Percentiles rank a stretch among this genome's conserved stretches.
These are phyloP conservation scores for Populus hybrid DNA, from an alignment of 441 rosid genomes.

Conservation along the genomic window DNA sequence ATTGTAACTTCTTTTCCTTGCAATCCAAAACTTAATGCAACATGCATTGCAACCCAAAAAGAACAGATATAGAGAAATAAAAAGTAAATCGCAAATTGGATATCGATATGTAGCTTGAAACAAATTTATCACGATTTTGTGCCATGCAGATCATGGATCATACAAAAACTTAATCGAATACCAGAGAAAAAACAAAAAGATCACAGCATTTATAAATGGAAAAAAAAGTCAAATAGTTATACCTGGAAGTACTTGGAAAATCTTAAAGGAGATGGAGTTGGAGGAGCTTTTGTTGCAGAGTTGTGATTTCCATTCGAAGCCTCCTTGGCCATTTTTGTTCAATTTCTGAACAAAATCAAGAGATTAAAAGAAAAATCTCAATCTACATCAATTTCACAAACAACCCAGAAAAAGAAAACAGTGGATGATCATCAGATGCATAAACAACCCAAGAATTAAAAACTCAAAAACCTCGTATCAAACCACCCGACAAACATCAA, in stretches of 20 bases:
- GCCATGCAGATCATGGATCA: background rate
- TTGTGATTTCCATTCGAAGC: conserved; percentile 47
- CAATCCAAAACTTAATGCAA: background rate
- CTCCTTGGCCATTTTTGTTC: conserved; percentile 57
- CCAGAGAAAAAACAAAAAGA: background rate
- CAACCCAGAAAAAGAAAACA: background rate
- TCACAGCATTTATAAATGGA: background rate
- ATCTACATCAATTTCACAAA: conserved; percentile 4
- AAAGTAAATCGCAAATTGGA: background rate
- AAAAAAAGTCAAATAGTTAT: background rate
- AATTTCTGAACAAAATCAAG: conserved; percentile 17
- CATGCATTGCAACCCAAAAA: background rate
- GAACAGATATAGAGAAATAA: too few relatives aligned
- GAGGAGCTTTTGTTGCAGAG: conserved; percentile 65
- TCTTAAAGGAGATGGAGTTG: conserved; percentile 91
- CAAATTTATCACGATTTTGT: background rate
- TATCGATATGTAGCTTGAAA: background rate
- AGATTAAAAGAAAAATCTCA: background rate
- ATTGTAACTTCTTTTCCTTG: background rate
- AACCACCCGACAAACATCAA: background rate
- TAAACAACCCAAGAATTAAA: background rate
- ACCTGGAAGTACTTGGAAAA: conserved; percentile 93
- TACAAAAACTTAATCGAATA: background rate
- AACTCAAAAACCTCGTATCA: background rate
- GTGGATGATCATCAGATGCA: background rate